A percentile compares a stretch with the other conserved stretches of the same genome.
These are phyloP conservation scores for Aphanomyces stellatus DNA, from an alignment of 352 stramenopile genomes.

Conservation along the genomic window DNA sequence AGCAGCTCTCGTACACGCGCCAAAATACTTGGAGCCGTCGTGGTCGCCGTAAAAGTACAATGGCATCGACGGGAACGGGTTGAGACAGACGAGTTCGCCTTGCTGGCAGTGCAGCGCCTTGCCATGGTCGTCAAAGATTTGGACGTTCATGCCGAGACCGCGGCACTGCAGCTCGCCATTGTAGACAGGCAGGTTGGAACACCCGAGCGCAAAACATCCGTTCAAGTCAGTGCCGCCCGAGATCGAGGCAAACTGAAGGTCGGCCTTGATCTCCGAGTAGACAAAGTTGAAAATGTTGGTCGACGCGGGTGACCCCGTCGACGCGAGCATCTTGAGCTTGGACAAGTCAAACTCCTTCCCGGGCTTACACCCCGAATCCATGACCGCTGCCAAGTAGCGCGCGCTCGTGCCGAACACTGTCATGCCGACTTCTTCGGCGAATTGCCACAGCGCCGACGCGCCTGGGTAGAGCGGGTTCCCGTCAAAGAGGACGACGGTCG, in stretches of 20 bases:
- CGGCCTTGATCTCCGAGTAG: slow-evolving; percentile 58
- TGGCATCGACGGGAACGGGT: slow-evolving; percentile 81
- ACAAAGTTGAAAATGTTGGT: slow-evolving; percentile 77
- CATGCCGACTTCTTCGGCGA: slow-evolving; percentile 42
- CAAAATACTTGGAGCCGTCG: slow-evolving; percentile 64
- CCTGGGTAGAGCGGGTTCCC: slow-evolving; percentile 63
- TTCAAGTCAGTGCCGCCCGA: slow-evolving; percentile 80
- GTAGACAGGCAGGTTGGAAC: slow-evolving; percentile 65
- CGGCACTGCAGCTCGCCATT: slow-evolving; percentile 74
- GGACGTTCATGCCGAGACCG: slow-evolving; percentile 69
- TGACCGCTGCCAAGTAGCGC: slow-evolving; percentile 63
- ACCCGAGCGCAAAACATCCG: slow-evolving; percentile 66
- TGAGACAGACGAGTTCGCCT: slow-evolving; percentile 57
- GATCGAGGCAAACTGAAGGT: slow-evolving; percentile 76
- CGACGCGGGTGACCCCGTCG: slow-evolving; percentile 60
- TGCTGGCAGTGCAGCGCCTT: slow-evolving; percentile 39
- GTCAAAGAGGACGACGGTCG: slow-evolving; percentile 70
- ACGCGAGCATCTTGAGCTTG: slow-evolving; percentile 55
- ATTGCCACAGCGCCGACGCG: slow-evolving; percentile 45
- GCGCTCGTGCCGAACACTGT: slow-evolving; percentile 68
- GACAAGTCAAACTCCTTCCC: slow-evolving; percentile 55
- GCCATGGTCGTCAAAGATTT: slow-evolving; percentile 56
- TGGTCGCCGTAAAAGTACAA: slow-evolving; percentile 72
- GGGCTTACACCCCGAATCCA: slow-evolving; percentile 54
- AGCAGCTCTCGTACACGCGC: slow-evolving; percentile 45